Percentiles rank a stretch among this genome's conserved stretches.
phyloP scores from a whole-genome alignment of 2,329 filamentous ascomycete genomes.

The Fusarium solani-melongenae region DNA sequence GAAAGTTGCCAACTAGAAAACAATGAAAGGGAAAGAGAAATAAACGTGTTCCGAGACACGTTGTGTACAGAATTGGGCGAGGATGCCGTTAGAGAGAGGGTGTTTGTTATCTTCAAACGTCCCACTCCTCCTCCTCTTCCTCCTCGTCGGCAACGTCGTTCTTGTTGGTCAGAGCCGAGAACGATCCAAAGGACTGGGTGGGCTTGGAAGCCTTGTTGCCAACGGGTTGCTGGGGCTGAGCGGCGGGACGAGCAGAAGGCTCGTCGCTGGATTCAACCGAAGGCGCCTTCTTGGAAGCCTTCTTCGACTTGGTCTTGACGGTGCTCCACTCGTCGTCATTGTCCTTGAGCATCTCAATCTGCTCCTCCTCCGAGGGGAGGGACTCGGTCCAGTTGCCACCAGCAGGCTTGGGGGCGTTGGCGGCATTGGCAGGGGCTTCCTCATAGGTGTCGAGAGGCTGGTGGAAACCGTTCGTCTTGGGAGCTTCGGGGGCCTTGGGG shows the following conservation, averaged over 20 bases:
- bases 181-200: conserved; percentile 56
- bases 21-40: conserved; percentile 26
- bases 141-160: conserved; percentile 54
- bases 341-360: conserved; percentile 66
- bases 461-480: conserved; percentile 50
- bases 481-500: conserved; percentile 46
- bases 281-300: conserved; percentile 53
- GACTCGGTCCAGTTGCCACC: conserved; percentile 60
- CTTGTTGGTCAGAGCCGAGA: conserved; percentile 60
- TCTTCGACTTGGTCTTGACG: conserved; percentile 63
- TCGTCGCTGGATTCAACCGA: conserved; percentile 52
- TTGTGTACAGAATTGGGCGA: conserved; percentile 14
- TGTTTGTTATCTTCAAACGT: conserved; percentile 52
- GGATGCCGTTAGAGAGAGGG: not conserved
- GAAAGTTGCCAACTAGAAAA: conserved; percentile 26
- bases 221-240: conserved; percentile 47
- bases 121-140: conserved; percentile 62
- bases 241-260: conserved; percentile 41
- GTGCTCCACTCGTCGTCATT: conserved; percentile 69
- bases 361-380: conserved; percentile 71
- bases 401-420: conserved; percentile 47
- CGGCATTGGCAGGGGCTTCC: conserved; percentile 44
- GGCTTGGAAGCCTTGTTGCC: conserved; percentile 46
- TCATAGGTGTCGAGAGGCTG: conserved; percentile 71
- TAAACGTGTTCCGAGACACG: conserved; percentile 9